Conservation (phyloP, 2,329 filamentous ascomycete species). For the Phialophora expanda region DNA sequence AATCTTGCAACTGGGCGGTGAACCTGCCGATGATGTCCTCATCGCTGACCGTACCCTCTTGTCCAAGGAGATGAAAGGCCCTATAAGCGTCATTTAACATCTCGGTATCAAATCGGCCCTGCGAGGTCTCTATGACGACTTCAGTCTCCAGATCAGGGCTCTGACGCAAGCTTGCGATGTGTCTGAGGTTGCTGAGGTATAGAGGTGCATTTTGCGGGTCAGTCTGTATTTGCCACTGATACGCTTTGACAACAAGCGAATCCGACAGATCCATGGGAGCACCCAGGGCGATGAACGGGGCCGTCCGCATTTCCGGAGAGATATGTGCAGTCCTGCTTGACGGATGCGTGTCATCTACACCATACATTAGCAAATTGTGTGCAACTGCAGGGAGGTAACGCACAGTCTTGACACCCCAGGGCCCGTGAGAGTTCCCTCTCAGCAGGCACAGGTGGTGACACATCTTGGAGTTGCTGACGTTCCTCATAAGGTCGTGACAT, state of each 20-base stretch:
- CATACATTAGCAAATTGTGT: slow-evolving; percentile 18
- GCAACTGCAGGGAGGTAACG: slow-evolving; percentile 8
- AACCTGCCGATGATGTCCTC: slow-evolving; percentile 65
- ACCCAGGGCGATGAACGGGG: slow-evolving; percentile 67
- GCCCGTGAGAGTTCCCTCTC: slow-evolving; percentile 32
- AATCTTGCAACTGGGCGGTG: slow-evolving; percentile 62
- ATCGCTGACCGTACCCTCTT: slow-evolving; percentile 59
- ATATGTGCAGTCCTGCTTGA: slow-evolving; percentile 39
- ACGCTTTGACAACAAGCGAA: slow-evolving; percentile 65
- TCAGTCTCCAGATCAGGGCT: slow-evolving; percentile 64
- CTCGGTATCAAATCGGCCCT: slow-evolving; percentile 62
- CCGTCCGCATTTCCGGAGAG: slow-evolving; percentile 39
- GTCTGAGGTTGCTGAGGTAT: slow-evolving; percentile 70
- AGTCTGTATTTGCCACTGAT: slow-evolving; percentile 62
- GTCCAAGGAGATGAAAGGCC: slow-evolving; percentile 61
- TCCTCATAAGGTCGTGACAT: slow-evolving; percentile 50
- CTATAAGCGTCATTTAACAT: slow-evolving; percentile 65
- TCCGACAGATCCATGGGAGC: slow-evolving; percentile 67
- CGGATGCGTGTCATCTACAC: slow-evolving; percentile 44
- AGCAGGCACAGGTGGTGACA: slow-evolving; percentile 30
- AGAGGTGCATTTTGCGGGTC: slow-evolving; percentile 62
- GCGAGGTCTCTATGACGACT: slow-evolving; percentile 62
- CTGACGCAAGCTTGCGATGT: slow-evolving; percentile 61
- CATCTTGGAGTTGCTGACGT: slow-evolving; percentile 36
- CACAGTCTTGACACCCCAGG: slow-evolving; percentile 38